phyloP scores from a whole-genome alignment of 768 basidiomycete genomes.

The Chlorophyllum brunneum region DNA sequence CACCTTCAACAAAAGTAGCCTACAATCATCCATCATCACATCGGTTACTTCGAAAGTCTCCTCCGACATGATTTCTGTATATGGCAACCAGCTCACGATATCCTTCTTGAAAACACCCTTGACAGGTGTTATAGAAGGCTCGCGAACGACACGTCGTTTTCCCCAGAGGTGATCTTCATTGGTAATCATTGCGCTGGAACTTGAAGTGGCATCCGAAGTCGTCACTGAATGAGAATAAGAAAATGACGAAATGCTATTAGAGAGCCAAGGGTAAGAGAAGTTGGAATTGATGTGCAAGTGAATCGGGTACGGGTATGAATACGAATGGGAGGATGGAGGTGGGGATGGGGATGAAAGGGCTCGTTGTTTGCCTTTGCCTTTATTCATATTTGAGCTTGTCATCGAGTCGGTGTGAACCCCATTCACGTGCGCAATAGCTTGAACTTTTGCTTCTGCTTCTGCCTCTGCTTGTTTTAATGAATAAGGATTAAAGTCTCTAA shows the following conservation, averaged over 20 bases:
- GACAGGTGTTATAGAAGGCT: constrained; percentile 36
- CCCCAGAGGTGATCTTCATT: constrained; percentile 22
- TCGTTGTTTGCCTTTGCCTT: constrained; percentile 25
- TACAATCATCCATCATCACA: constrained; percentile 55
- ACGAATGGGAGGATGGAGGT: neutral
- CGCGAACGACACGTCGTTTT: constrained; percentile 33
- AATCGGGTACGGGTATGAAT: constrained; percentile 1
- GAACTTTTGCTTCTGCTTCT: neutral
- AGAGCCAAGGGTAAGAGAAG: neutral
- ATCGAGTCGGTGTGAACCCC: neutral
- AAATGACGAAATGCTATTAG: neutral
- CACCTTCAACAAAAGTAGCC: constrained; percentile 47
- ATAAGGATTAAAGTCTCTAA: constrained; percentile 31
- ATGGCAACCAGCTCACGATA: constrained; percentile 45
- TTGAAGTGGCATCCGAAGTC: neutral
- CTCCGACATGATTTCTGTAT: constrained; percentile 46
- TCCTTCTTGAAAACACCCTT: constrained; percentile 44
- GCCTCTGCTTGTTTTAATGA: constrained; percentile 19
- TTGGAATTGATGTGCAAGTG: constrained; percentile 1
- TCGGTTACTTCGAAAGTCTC: constrained; percentile 47
- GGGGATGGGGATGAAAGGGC: neutral
- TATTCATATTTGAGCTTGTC: neutral
- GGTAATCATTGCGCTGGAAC: neutral
- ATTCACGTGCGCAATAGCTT: neutral
- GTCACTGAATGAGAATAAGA: neutral